Evolutionary conservation across 164 flowering plant genomes (phyloP), one percentile per base, ranked within the genome.

Genomic region (Magnolia officinalis): DNA sequence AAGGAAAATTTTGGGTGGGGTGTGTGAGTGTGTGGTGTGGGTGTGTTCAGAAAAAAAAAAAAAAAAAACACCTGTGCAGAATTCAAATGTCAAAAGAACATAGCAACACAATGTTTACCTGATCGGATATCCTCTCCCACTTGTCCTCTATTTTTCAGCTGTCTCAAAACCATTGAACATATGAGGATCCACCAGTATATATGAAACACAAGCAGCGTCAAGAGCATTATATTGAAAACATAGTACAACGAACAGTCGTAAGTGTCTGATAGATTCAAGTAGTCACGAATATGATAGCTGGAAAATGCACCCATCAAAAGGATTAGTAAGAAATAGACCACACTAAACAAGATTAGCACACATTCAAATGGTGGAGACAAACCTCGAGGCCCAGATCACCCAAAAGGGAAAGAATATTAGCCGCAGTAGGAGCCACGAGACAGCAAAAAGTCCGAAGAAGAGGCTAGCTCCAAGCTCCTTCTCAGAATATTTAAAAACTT

Each of bases 41-140:
- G 18, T 13, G 19, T 67, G 16, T 45, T 13, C 8, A 9, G 37
- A 23, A 9, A 13, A 29, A 26, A 18, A 31, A 1, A 21, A 67
- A 1, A 26, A 67, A 8, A 29, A 16, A 1, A 26, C 21, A 19
- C 26, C 49, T 49, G n/a, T 45, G 14, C 18, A 50, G 45, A 14
- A 29, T 70, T 49, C 45, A 18, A 29, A 14, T 19, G n/a, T 45
- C 31, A 29, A 68, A 31, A 68, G 26, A 29, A 23, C 24, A 20
- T 8, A 55, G 61, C 3, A 55, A 11, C 61, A 55, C 61, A 8
- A 18, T 5, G 23, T 11, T 81, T 80, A 95, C 99, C 99, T 74
- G 97, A 92, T 89, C 99, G 86, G 70, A 96, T 88, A 80, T 96
- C 99, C 83, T 92, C 98, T 69, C 97, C 98, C 59, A 94, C 96